These are phyloP conservation scores for Brettanomyces bruxellensis DNA, from an alignment of 805 yeast species.

Conservation along the genomic window DNA sequence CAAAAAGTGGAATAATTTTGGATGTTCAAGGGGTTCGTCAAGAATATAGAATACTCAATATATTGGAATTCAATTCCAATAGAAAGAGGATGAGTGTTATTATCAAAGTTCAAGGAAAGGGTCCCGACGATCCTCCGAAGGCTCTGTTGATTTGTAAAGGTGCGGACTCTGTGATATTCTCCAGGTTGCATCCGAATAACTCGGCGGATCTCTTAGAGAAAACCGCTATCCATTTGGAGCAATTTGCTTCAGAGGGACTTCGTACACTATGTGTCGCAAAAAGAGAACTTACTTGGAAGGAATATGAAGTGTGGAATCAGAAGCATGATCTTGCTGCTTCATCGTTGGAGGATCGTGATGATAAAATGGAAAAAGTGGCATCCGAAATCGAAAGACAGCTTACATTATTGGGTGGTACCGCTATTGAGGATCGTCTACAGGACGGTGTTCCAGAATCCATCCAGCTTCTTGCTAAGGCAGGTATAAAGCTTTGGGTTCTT, in stretches of 20 bases:
- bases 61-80: slow-evolving; percentile 72
- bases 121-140: slow-evolving; percentile 39
- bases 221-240: slow-evolving; percentile 69
- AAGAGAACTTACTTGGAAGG: slow-evolving; percentile 52
- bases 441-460: slow-evolving; percentile 84
- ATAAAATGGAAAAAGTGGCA: slow-evolving; percentile 63
- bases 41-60: slow-evolving; percentile 64
- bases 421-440: slow-evolving; percentile 78
- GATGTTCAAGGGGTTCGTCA: slow-evolving; percentile 62
- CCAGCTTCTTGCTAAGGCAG: slow-evolving; percentile 59
- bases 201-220: slow-evolving; percentile 37
- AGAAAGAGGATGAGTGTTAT: slow-evolving; percentile 85
- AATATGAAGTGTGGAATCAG: slow-evolving; percentile 54
- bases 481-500: slow-evolving; percentile 77
- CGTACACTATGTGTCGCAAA: slow-evolving; percentile 77
- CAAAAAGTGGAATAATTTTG: slow-evolving; percentile 58
- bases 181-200: slow-evolving; percentile 44
- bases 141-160: slow-evolving; percentile 73
- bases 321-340: slow-evolving; percentile 60
- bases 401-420: slow-evolving; percentile 70
- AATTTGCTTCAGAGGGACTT: slow-evolving; percentile 75
- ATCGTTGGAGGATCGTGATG: slow-evolving; percentile 54
- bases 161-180: slow-evolving; percentile 74
- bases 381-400: slow-evolving; percentile 63
- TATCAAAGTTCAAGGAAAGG: slow-evolving; percentile 50